phyloP scores from a whole-genome alignment of 768 basidiomycete genomes.

The Suillus brevipes region DNA sequence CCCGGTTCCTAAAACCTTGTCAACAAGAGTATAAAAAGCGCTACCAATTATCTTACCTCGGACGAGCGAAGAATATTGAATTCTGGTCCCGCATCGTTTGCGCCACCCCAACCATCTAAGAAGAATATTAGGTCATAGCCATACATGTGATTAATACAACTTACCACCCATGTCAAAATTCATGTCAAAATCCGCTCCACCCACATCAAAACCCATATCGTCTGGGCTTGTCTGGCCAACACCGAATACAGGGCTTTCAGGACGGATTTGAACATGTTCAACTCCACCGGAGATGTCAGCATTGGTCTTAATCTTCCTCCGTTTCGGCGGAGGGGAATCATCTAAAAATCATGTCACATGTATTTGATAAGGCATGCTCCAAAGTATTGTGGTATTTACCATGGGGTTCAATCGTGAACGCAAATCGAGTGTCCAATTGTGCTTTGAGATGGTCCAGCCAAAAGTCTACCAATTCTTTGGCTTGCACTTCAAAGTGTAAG shows the following conservation, averaged over 20 bases:
- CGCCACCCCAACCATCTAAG: slow-evolving; percentile 25
- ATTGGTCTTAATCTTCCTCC: slow-evolving; percentile 38
- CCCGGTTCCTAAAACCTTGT: slow-evolving; percentile 68
- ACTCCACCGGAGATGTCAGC: neutral
- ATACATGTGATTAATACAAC: neutral
- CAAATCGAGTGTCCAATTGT: slow-evolving; percentile 64
- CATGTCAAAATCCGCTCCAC: slow-evolving; percentile 21
- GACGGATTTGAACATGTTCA: neutral
- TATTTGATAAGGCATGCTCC: neutral
- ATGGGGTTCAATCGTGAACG: slow-evolving; percentile 12
- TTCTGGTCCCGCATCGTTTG: slow-evolving; percentile 18
- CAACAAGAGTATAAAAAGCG: slow-evolving; percentile 10
- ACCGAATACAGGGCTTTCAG: neutral
- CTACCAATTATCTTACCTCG: slow-evolving; percentile 47
- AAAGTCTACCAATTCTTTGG: slow-evolving; percentile 65
- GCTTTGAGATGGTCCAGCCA: slow-evolving; percentile 74
- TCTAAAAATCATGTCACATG: slow-evolving; percentile 27
- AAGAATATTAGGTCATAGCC: neutral
- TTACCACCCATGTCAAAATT: slow-evolving; percentile 26
- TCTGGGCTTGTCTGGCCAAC: neutral
- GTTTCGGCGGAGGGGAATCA: slow-evolving; percentile 44
- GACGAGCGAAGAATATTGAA: slow-evolving; percentile 49
- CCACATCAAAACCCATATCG: slow-evolving; percentile 7
- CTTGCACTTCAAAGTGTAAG: slow-evolving; percentile 49
- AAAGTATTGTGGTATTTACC: neutral